Percentiles rank a stretch among this genome's conserved stretches.
These are phyloP conservation scores for Diaporthe helianthi DNA, from an alignment of 2,329 filamentous ascomycete species.

Conservation along the genomic window DNA sequence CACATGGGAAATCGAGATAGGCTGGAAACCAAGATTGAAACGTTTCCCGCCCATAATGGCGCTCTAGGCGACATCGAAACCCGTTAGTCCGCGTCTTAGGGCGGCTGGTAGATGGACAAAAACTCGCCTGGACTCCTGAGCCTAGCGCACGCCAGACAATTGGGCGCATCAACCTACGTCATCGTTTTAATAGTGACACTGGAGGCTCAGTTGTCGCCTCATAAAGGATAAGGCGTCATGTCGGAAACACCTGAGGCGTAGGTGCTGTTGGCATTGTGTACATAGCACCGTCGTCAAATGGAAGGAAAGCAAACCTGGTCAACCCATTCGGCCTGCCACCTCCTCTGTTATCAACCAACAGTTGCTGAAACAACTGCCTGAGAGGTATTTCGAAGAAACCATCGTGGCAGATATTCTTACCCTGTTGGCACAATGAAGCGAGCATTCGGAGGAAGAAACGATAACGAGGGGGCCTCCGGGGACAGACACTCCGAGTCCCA, in stretches of 20 bases:
- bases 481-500: constrained; percentile 36
- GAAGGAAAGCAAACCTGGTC: not conserved
- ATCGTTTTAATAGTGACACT: constrained; percentile 11
- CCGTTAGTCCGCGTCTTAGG: constrained; percentile 7
- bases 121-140: not conserved
- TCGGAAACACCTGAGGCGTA: not conserved
- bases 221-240: constrained; percentile 9
- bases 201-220: not conserved
- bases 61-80: constrained; percentile 12
- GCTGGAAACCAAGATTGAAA: constrained; percentile 1
- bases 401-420: not conserved
- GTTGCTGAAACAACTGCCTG: not conserved
- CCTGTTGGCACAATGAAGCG: constrained; percentile 28
- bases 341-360: not conserved
- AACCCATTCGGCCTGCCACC: not conserved
- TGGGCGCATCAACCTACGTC: not conserved
- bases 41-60: not conserved
- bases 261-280: not conserved
- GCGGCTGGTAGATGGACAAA: not conserved
- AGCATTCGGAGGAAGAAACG: constrained; percentile 32
- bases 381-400: constrained; percentile 2
- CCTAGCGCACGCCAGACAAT: not conserved
- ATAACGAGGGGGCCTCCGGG: constrained; percentile 40
- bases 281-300: too few relatives aligned
- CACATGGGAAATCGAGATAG: not conserved